Conservation (phyloP, 805 yeast genomes). For the Ogataea chonburiensis region DNA sequence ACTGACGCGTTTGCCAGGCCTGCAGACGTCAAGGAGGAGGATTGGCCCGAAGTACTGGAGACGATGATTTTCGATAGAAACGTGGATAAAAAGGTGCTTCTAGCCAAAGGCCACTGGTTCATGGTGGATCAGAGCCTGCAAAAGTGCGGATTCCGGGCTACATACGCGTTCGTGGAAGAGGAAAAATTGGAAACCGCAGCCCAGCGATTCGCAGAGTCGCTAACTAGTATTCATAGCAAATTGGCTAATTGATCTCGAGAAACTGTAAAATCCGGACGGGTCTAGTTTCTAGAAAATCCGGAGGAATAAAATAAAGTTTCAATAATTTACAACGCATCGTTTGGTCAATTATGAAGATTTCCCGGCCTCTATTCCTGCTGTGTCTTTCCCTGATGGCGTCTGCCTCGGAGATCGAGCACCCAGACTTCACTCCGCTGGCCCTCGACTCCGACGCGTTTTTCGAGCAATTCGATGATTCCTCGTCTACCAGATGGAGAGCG, state of each 20-base stretch:
- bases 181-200: slow-evolving; percentile 27
- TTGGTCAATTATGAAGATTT: slow-evolving; percentile 7
- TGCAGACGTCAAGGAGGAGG: slow-evolving; percentile 28
- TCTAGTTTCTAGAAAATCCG: too few relatives aligned
- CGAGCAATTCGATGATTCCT: slow-evolving; percentile 58
- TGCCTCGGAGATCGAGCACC: slow-evolving; percentile 28
- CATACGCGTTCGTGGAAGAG: slow-evolving; percentile 32
- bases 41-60: slow-evolving; percentile 35
- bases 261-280: too few relatives aligned
- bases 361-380: slow-evolving; percentile 3
- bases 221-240: slow-evolving; percentile 18
- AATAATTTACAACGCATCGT: slow-evolving; percentile 2
- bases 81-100: slow-evolving; percentile 26
- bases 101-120: slow-evolving; percentile 38
- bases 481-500: slow-evolving; percentile 52
- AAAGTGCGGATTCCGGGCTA: slow-evolving; percentile 33
- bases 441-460: slow-evolving; percentile 50
- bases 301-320: slow-evolving; percentile 1
- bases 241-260: too few relatives aligned
- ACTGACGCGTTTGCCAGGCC: slow-evolving; percentile 39
- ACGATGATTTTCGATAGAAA: slow-evolving; percentile 26
- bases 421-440: slow-evolving; percentile 38
- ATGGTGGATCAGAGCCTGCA: slow-evolving; percentile 23
- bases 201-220: slow-evolving; percentile 28
- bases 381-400: slow-evolving; percentile 14